Percentiles rank a stretch among this genome's conserved stretches.
Conservation (phyloP, 768 basidiomycete genomes). For the Mycena epipterygia region DNA sequence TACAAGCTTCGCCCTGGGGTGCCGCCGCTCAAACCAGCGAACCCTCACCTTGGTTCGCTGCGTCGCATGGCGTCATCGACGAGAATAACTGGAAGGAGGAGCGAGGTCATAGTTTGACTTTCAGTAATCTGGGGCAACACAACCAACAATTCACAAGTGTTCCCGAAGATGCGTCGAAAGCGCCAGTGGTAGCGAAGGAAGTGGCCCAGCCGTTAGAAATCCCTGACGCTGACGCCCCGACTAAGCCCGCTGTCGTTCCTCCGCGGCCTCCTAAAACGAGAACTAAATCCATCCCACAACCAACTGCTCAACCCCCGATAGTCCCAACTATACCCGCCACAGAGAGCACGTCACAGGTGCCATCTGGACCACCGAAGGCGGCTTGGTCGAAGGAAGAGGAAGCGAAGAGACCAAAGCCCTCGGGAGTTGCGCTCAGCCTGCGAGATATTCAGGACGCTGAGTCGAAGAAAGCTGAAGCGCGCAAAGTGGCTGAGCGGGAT, state of each 20-base stretch:
- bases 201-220: conserved; percentile 23
- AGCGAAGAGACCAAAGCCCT: conserved; percentile 64
- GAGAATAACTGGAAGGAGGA: conserved; percentile 60
- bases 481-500: conserved; percentile 82
- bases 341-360: conserved; percentile 40
- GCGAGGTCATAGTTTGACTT: conserved; percentile 64
- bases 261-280: conserved; percentile 38
- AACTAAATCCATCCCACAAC: conserved; percentile 33
- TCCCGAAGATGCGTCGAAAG: conserved; percentile 32
- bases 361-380: conserved; percentile 58
- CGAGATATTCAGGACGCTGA: conserved; percentile 98
- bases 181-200: conserved; percentile 18
- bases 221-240: conserved; percentile 22
- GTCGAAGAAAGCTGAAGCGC: conserved; percentile 81
- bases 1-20: conserved; percentile 56
- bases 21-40: conserved; percentile 50
- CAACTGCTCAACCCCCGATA: conserved; percentile 29
- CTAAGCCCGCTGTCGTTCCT: conserved; percentile 36
- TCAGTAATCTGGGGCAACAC: conserved; percentile 71
- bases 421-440: conserved; percentile 70
- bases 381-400: conserved; percentile 83
- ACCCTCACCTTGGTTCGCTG: conserved; percentile 68
- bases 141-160: conserved; percentile 56
- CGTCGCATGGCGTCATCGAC: conserved; percentile 60
- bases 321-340: conserved; percentile 34